Percentiles rank a stretch among this genome's conserved stretches.
Evolutionary conservation across 2,329 filamentous ascomycete species (phyloP).

Genomic region (Thelonectria rubi): DNA sequence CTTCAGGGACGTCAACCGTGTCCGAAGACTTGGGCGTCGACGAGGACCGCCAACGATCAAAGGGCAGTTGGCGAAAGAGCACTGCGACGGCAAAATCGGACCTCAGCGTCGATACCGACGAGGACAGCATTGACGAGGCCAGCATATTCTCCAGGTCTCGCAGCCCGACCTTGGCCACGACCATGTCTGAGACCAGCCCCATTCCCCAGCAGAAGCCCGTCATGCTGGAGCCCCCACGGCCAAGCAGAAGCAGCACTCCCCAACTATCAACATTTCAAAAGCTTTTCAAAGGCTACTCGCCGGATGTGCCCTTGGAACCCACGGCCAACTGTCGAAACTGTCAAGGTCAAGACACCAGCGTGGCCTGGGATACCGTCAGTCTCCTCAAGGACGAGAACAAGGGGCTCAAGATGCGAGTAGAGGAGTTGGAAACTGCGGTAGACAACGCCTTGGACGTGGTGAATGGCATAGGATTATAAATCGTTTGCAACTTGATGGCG

Average conservation of each 20-base stretch:
- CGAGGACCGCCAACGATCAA: conserved; percentile 52
- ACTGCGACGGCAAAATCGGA: conserved; percentile 55
- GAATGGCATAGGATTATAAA: conserved; percentile 61
- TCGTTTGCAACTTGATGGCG: conserved; percentile 8
- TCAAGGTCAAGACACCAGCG: conserved; percentile 64
- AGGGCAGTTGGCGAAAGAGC: conserved; percentile 54
- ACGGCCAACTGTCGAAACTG: conserved; percentile 62
- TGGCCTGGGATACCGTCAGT: conserved; percentile 73
- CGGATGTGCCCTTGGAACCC: conserved; percentile 41
- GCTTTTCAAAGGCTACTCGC: conserved; percentile 54
- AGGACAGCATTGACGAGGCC: conserved; percentile 58
- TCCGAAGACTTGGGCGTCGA: conserved; percentile 65
- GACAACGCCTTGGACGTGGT: conserved; percentile 69
- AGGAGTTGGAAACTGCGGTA: conserved; percentile 66
- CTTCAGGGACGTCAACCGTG: conserved; percentile 54
- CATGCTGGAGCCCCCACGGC: conserved; percentile 39
- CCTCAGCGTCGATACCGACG: conserved; percentile 60
- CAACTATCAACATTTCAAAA: conserved; percentile 53
- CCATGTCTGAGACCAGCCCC: conserved; percentile 45
- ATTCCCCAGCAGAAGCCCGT: conserved; percentile 35
- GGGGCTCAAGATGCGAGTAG: conserved; percentile 66
- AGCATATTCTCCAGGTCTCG: conserved; percentile 70
- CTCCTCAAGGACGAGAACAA: conserved; percentile 70
- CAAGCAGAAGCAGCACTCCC: conserved; percentile 45
- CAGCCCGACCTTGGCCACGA: conserved; percentile 62